Percentiles rank a stretch among this genome's conserved stretches.
Evolutionary conservation across 768 basidiomycete species (phyloP).

Genomic region (Lactifluus pinguis): DNA sequence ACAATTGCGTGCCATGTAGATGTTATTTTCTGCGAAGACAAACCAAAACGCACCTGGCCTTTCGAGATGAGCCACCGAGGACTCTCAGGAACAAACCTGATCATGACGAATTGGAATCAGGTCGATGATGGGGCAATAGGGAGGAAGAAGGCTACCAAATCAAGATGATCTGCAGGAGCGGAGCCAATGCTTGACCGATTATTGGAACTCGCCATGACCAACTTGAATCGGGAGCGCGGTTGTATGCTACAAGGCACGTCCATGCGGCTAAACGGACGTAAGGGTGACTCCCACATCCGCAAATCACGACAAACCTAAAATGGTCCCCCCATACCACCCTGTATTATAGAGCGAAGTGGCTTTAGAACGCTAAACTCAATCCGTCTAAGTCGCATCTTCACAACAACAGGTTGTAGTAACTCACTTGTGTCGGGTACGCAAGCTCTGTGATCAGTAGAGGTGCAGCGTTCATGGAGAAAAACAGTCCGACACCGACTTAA

Average conservation of each 20-base stretch:
- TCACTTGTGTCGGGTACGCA: slow-evolving; percentile 61
- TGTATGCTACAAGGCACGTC: slow-evolving; percentile 38
- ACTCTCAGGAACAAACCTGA: slow-evolving; percentile 58
- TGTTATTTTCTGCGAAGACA: neutral
- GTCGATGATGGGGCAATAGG: neutral
- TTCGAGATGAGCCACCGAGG: slow-evolving; percentile 58
- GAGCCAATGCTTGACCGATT: slow-evolving; percentile 50
- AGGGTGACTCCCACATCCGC: slow-evolving; percentile 21
- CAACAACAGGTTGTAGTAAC: neutral
- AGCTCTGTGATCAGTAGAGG: slow-evolving; percentile 58
- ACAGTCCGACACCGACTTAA: slow-evolving; percentile 54
- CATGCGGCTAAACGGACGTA: slow-evolving; percentile 31
- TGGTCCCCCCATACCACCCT: slow-evolving; percentile 67
- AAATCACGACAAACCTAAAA: slow-evolving; percentile 36
- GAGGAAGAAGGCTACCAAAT: slow-evolving; percentile 35
- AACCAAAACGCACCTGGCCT: slow-evolving; percentile 36
- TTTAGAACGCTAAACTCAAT: slow-evolving; percentile 34
- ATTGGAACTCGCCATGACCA: slow-evolving; percentile 65
- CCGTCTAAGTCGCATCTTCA: slow-evolving; percentile 23
- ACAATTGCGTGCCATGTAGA: neutral
- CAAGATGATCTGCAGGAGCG: slow-evolving; percentile 44
- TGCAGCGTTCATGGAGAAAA: slow-evolving; percentile 52
- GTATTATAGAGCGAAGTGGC: slow-evolving; percentile 61
- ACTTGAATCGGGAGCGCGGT: slow-evolving; percentile 25
- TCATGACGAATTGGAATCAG: neutral